A percentile compares a stretch with the other conserved stretches of the same genome.
phyloP scores from a whole-genome alignment of 176 grass and related monocot species.

The Saccharum spontaneum region DNA sequence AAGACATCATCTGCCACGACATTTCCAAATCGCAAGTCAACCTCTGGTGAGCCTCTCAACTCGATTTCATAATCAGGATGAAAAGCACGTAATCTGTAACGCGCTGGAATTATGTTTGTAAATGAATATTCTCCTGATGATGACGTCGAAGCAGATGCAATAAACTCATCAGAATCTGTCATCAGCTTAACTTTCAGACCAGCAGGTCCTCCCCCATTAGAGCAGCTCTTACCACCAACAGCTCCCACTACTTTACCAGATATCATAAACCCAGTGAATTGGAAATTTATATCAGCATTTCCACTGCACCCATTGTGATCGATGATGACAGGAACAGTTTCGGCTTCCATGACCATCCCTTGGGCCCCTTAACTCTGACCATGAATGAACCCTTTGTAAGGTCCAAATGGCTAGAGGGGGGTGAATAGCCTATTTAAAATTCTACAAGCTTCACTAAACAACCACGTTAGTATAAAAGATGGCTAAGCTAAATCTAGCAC shows the following conservation, averaged over 20 bases:
- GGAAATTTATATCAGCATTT: slow-evolving; percentile 94
- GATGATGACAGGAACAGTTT: slow-evolving; percentile 66
- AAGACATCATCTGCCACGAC: slow-evolving; percentile 78
- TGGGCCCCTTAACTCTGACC: slow-evolving; percentile 88
- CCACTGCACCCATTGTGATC: slow-evolving; percentile 81
- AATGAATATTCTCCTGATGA: slow-evolving; percentile 77
- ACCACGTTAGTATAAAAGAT: no score
- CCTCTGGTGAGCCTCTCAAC: slow-evolving; percentile 72
- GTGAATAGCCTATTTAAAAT: no score
- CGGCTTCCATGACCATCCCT: slow-evolving; percentile 89
- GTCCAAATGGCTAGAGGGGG: no score
- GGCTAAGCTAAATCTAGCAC: no score
- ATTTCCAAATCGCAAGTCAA: slow-evolving; percentile 89
- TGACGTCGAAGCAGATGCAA: slow-evolving; percentile 71
- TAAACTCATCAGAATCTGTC: slow-evolving; percentile 60
- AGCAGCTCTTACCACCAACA: slow-evolving; percentile 71
- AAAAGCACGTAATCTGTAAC: slow-evolving; percentile 72
- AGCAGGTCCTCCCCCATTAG: slow-evolving; percentile 72
- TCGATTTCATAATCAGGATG: slow-evolving; percentile 86
- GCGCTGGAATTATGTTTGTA: slow-evolving; percentile 84
- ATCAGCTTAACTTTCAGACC: slow-evolving; percentile 86
- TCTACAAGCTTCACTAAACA: no score
- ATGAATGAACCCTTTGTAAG: slow-evolving; percentile 95
- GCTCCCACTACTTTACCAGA: no score
- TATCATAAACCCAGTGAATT: slow-evolving; percentile 93